A percentile compares a stretch with the other conserved stretches of the same genome.
Conservation (phyloP, 352 stramenopile species). For the Pilasporangium apinafurcum region DNA sequence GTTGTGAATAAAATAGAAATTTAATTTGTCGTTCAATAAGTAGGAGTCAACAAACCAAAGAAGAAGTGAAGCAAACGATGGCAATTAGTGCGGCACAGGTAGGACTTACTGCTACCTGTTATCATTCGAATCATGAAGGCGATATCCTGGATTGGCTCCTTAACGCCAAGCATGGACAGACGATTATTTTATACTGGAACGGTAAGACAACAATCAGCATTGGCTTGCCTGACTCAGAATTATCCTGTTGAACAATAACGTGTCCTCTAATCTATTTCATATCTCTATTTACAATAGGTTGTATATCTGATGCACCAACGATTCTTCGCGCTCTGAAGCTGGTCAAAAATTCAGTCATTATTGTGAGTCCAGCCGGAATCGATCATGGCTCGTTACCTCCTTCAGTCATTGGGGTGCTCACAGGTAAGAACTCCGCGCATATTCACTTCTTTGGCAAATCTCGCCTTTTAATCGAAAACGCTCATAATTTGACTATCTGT, state of each 20-base stretch:
- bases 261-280: background rate
- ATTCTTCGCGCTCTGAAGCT: constrained; percentile 22
- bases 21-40: no score
- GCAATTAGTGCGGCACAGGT: constrained; percentile 4
- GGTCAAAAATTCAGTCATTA: constrained; percentile 17
- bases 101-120: constrained; percentile 1
- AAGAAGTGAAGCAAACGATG: background rate
- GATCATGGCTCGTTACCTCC: constrained; percentile 22
- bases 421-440: constrained; percentile 10
- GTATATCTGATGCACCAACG: constrained; percentile 21
- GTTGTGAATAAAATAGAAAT: no score
- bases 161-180: background rate
- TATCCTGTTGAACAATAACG: no score
- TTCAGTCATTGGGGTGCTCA: constrained; percentile 26
- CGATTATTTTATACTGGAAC: constrained; percentile 39
- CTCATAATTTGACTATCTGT: no score
- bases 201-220: constrained; percentile 9
- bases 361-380: constrained; percentile 22
- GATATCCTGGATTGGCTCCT: constrained; percentile 27
- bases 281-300: constrained; percentile 7
- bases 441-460: no score
- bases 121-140: constrained; percentile 23
- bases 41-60: constrained; percentile 4
- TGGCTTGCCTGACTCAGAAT: no score
- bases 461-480: no score